Evolutionary conservation across 768 basidiomycete species (phyloP), one percentile per base, ranked within the genome.

Genomic region (Paxillus involutus): DNA sequence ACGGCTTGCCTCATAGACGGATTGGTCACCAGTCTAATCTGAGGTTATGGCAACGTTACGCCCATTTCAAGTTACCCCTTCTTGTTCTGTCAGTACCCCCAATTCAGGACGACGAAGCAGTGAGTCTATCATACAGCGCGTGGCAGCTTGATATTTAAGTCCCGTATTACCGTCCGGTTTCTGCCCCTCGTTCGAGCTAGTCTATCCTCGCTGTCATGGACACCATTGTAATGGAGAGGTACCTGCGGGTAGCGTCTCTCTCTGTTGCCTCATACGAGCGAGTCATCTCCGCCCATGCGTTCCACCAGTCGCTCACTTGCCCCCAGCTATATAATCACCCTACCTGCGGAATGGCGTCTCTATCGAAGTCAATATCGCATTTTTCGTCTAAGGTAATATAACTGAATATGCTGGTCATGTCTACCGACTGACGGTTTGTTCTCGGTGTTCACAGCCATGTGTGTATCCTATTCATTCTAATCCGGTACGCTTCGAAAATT

Each of bases 261-360:
- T 69, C 75, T 8, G 68, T 75, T 46, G 73, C 72, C 14, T 60
- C 62, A 32, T 75, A 75, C 50, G 75, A 75, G 74, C 74, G 12
- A 44, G 74, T 65, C 17, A 21, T 12, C 10, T 39, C 29, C 19
- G 3, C 14, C 26, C 2, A 30, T 46, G 43, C 33, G 33, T n/a
- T 11, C 7, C 14, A 24, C 45, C 17, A 30, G 37, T 53, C 29
- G 46, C 44, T 47, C 10, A 47, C 37, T 16, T 7, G 12, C 19
- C 1, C 44, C 10, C 55, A 71, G 70, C 44, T 71, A 72, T 49
- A 16, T 73, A 17, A 56, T 73, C 59, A 71, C 70, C 16, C 32
- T 71, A 8, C 70, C 70, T 30, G 66, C 66, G 10, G 70, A 71
- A 49, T 36, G 63, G 51, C 70, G 71, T 29, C 71, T 71, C 21